Percentiles rank a stretch among this genome's conserved stretches.
phyloP scores from a whole-genome alignment of 2,329 filamentous ascomycete species.

The Curvularia spicifera region DNA sequence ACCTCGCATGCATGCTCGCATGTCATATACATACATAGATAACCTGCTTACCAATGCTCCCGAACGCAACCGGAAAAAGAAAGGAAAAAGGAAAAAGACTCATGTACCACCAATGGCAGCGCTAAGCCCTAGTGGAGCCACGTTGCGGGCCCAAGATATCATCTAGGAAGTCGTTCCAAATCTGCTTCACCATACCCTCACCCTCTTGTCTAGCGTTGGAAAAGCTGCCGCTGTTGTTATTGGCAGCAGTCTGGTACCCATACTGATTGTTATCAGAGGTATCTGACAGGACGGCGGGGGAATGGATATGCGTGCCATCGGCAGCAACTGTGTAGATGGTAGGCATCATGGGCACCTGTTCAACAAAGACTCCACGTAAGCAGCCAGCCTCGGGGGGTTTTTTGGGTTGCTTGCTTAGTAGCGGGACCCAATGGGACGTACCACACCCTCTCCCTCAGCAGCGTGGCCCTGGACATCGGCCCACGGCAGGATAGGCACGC shows the following conservation, averaged over 20 bases:
- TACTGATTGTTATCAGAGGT: slow-evolving; percentile 63
- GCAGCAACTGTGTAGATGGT: slow-evolving; percentile 62
- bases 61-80: background rate
- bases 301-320: slow-evolving; percentile 55
- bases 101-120: background rate
- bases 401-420: background rate
- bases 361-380: background rate
- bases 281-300: slow-evolving; percentile 63
- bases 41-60: background rate
- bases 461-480: slow-evolving; percentile 24
- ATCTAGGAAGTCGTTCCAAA: slow-evolving; percentile 58
- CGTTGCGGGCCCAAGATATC: slow-evolving; percentile 54
- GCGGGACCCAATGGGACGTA: slow-evolving; percentile 17
- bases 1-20: background rate
- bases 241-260: slow-evolving; percentile 63
- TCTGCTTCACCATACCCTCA: slow-evolving; percentile 52
- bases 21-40: slow-evolving; percentile 1
- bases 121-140: slow-evolving; percentile 30
- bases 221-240: slow-evolving; percentile 53
- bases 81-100: background rate
- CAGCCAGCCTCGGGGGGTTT: background rate
- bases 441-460: slow-evolving; percentile 35
- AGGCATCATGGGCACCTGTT: slow-evolving; percentile 59
- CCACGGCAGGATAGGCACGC: slow-evolving; percentile 58
- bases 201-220: slow-evolving; percentile 49